Base-by-base conservation (phyloP, 208 protist species). In the Trichomonas tenax region DNA sequence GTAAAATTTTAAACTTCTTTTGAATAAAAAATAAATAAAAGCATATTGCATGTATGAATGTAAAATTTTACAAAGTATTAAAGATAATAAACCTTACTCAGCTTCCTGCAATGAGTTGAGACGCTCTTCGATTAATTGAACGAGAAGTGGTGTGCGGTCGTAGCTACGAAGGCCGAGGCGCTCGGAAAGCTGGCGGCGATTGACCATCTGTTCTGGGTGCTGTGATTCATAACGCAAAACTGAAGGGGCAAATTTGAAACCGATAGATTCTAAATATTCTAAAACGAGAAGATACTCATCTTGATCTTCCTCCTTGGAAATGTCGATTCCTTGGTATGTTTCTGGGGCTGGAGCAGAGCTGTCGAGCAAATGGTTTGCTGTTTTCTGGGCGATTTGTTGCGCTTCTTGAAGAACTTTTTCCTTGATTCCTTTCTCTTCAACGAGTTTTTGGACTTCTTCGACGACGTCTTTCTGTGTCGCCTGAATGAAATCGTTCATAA, bases 271-370 rank as follows among this genome's bases (percentile, higher is more conserved):
- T 21, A 90, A 48, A 48, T 90, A 90, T 26, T 90, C 82, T 34
- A 90, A 23, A 90, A 90, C 41, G 48, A 90, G 82, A 34, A 90
- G 41, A 90, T 44, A 90, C n/a, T 90, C 82, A 48, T 90, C 82
- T 48, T 48, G 6, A n/a, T 90, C 82, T 34, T 90, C 82, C 2
- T 36, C 41, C 1, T 86, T 41, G 8, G 49, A 58, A 23, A 90
- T 23, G 31, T 90, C 40, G 10, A 90, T 45, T n/a, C 82, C 82
- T 48, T 17, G 40, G 41, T 34, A 90, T 90, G 36, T 48, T 90
- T 45, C 3, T 48, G 82, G 82, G 21, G 34, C 40, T 23, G 82
- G 82, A 34, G 41, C 10, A 48, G 45, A 23, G 9, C 14, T 26
- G 21, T 90, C 41, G 1, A 90, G 34, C 34, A 90, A 34, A 48